Evolutionary conservation across 495 filamentous ascomycete species (phyloP).

Genomic region (Penicillium taxi): DNA sequence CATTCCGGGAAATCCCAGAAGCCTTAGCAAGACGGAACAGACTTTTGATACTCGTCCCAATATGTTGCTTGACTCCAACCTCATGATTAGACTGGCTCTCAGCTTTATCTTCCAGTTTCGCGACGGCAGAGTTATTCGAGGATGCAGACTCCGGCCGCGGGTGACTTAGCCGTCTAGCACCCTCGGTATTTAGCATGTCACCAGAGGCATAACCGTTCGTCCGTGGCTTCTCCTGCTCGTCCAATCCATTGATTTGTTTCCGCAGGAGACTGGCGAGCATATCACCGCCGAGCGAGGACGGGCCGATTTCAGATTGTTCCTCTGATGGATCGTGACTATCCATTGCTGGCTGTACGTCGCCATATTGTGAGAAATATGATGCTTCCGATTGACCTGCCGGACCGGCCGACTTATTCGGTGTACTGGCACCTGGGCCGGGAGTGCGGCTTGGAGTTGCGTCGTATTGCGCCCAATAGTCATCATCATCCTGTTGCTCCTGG

Average conservation of each 20-base stretch:
- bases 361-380: constrained; percentile 79
- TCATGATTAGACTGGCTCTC: constrained; percentile 60
- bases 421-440: constrained; percentile 59
- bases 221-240: constrained; percentile 9
- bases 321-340: constrained; percentile 78
- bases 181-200: constrained; percentile 13
- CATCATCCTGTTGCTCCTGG: too few species aligned
- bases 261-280: constrained; percentile 33
- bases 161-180: constrained; percentile 28
- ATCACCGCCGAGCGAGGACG: constrained; percentile 48
- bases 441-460: constrained; percentile 76
- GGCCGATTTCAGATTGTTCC: constrained; percentile 40
- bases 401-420: constrained; percentile 33
- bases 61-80: constrained; percentile 79
- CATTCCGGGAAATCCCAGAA: constrained; percentile 70
- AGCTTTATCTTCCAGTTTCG: constrained; percentile 58
- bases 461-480: constrained; percentile 91
- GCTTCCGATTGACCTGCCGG: constrained; percentile 27
- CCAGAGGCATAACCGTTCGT: constrained; percentile 19
- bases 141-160: constrained; percentile 44
- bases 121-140: constrained; percentile 52
- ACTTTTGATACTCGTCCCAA: constrained; percentile 81
- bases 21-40: constrained; percentile 72
- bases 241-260: constrained; percentile 20
- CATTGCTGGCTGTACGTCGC: constrained; percentile 80